A percentile compares a stretch with the other conserved stretches of the same genome.
Conservation (phyloP, 2,329 filamentous ascomycete genomes). For the Didymella arachidicola region DNA sequence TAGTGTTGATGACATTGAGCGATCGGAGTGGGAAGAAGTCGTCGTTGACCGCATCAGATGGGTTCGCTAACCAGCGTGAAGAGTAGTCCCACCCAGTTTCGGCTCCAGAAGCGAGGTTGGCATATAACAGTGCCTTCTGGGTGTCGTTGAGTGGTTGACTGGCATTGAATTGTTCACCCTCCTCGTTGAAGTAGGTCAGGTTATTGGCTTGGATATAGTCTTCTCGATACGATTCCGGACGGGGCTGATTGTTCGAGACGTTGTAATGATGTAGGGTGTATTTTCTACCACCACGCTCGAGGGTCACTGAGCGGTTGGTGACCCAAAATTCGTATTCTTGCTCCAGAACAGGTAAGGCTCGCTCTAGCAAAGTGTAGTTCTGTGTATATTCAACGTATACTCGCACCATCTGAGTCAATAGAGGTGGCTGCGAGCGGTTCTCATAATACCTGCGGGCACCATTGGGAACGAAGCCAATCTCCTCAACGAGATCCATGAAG, state of each 20-base stretch:
- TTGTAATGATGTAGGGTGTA: slow-evolving; percentile 68
- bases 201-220: slow-evolving; percentile 73
- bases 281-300: slow-evolving; percentile 57
- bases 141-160: slow-evolving; percentile 60
- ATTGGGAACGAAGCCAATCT: slow-evolving; percentile 72
- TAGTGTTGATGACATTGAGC: slow-evolving; percentile 65
- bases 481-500: slow-evolving; percentile 71
- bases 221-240: slow-evolving; percentile 72
- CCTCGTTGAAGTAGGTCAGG: slow-evolving; percentile 65
- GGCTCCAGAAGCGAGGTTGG: slow-evolving; percentile 69
- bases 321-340: slow-evolving; percentile 71
- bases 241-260: slow-evolving; percentile 70
- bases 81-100: slow-evolving; percentile 73
- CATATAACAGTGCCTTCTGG: slow-evolving; percentile 63
- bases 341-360: slow-evolving; percentile 68
- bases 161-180: slow-evolving; percentile 67
- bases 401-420: slow-evolving; percentile 72
- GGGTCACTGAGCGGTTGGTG: slow-evolving; percentile 65
- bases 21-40: slow-evolving; percentile 71
- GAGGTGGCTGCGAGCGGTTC: slow-evolving; percentile 72
- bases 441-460: slow-evolving; percentile 73
- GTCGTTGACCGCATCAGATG: slow-evolving; percentile 65
- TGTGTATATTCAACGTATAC: slow-evolving; percentile 70
- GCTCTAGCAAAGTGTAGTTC: slow-evolving; percentile 66
- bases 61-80: slow-evolving; percentile 65